These are phyloP conservation scores for Phoma sp. DNA, from an alignment of 2,329 filamentous ascomycete genomes.

Conservation along the genomic window DNA sequence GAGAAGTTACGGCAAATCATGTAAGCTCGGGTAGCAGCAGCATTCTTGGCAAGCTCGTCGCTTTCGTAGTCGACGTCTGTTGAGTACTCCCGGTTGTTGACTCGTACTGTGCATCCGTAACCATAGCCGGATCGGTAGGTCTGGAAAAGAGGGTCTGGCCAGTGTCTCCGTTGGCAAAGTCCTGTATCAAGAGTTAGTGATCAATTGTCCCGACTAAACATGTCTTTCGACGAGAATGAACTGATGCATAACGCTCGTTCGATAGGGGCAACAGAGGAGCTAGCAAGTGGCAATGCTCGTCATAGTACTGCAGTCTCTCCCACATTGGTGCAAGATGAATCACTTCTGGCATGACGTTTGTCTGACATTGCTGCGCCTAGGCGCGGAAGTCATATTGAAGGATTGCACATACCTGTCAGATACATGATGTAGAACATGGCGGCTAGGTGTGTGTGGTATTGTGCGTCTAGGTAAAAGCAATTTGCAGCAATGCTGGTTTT, in stretches of 20 bases:
- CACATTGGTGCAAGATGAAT: background rate
- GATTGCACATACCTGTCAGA: constrained; percentile 49
- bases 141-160: constrained; percentile 90
- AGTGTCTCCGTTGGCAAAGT: constrained; percentile 92
- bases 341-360: background rate
- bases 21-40: constrained; percentile 93
- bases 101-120: constrained; percentile 88
- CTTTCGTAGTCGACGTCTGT: constrained; percentile 86
- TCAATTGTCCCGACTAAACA: too few relatives aligned
- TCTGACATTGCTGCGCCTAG: background rate
- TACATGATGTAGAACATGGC: constrained; percentile 56
- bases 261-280: background rate
- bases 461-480: constrained; percentile 31
- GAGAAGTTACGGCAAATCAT: constrained; percentile 98
- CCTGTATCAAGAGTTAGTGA: constrained; percentile 62
- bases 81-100: constrained; percentile 96
- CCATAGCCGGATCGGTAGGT: constrained; percentile 76
- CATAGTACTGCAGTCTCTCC: background rate
- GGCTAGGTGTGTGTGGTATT: constrained; percentile 19
- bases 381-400: background rate
- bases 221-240: background rate
- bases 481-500: constrained; percentile 24
- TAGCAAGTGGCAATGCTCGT: background rate
- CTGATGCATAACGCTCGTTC: background rate
- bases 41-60: constrained; percentile 84